Conservation (phyloP, 768 basidiomycete genomes). For the Phanerochaete sordida region DNA sequence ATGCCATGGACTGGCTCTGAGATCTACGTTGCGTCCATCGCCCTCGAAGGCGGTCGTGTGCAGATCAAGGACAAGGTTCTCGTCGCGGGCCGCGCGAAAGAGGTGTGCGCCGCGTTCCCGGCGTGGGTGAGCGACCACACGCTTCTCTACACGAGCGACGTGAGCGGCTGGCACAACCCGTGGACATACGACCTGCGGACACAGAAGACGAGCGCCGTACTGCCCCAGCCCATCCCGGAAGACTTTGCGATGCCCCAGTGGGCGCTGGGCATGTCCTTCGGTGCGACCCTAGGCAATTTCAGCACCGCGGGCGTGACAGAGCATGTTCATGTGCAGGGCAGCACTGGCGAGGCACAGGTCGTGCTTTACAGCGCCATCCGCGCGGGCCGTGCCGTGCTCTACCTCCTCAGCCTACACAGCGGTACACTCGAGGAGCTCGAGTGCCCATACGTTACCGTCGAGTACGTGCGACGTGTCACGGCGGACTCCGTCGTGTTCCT, state of each 20-base stretch:
- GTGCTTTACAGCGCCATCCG: slow-evolving; percentile 31
- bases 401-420: slow-evolving; percentile 26
- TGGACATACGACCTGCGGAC: slow-evolving; percentile 45
- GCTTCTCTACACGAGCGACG: slow-evolving; percentile 63
- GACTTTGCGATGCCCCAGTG: slow-evolving; percentile 63
- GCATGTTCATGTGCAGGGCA: slow-evolving; percentile 31
- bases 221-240: slow-evolving; percentile 40
- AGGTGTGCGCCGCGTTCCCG: slow-evolving; percentile 57
- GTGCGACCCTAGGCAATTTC: slow-evolving; percentile 40
- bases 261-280: slow-evolving; percentile 45
- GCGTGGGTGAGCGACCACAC: slow-evolving; percentile 53
- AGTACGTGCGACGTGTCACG: slow-evolving; percentile 33
- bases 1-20: slow-evolving; percentile 72
- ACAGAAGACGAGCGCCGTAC: slow-evolving; percentile 25
- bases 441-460: slow-evolving; percentile 41
- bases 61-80: slow-evolving; percentile 33
- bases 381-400: slow-evolving; percentile 32
- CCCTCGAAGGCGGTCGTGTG: slow-evolving; percentile 22
- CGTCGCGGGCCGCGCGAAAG: slow-evolving; percentile 49
- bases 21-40: slow-evolving; percentile 51
- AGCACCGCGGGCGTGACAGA: slow-evolving; percentile 28
- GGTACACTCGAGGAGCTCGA: slow-evolving; percentile 30
- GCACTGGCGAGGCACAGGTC: slow-evolving; percentile 28
- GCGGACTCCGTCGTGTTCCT: slow-evolving; percentile 37
- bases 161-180: slow-evolving; percentile 66